Base-by-base conservation (phyloP, 306 rosid species). In the Cicer pinnatifidum region DNA sequence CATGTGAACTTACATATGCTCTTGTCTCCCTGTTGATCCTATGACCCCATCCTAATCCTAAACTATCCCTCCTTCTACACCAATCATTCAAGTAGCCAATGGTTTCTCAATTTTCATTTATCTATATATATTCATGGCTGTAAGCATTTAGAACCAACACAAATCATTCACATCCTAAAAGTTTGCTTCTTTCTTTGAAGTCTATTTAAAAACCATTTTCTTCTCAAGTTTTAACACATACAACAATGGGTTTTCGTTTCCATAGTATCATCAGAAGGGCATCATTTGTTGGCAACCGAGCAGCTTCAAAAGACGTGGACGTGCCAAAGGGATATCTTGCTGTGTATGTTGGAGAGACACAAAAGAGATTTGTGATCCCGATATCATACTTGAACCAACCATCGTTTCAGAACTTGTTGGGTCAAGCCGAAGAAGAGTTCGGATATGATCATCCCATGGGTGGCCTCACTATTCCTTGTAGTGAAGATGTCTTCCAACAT, bases 261-360 rank as follows among this genome's bases (percentile, higher is more conserved):
- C 78, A 72, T 3, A 5, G 40, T 17, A 43, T 82, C 4, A 54
- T 82, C 8, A 61, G 71, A 67, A 43, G 20, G 67, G 35, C 71
- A 13, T 76, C 71, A 17, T 47, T 58, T 15, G 11, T 71, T 19
- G 50, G 63, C 48, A 73, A 51, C 67, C 19, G 72, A 47, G 52
- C 51, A 46, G 4, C 60, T 76, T 54, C 81, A 61, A 78, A 41
- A 59, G 8, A 8, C 0, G 45, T 23, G 8, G 81, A 75, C 16
- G 62, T 80, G 11, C 85, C 86, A 69, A 89, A 83, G 76, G 91
- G 90, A 7, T 79, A 64, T 20, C 73, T 86, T 39, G 81, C 84
- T 6, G 86, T 82, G 3, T 88, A 86, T 56, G 91, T 75, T 40
- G 88, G 88, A 71, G 83, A 85, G 63, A 39, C 83, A 62, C 71